phyloP scores from a whole-genome alignment of 73 alveolate species.

The Paramecium sexaurelia region DNA sequence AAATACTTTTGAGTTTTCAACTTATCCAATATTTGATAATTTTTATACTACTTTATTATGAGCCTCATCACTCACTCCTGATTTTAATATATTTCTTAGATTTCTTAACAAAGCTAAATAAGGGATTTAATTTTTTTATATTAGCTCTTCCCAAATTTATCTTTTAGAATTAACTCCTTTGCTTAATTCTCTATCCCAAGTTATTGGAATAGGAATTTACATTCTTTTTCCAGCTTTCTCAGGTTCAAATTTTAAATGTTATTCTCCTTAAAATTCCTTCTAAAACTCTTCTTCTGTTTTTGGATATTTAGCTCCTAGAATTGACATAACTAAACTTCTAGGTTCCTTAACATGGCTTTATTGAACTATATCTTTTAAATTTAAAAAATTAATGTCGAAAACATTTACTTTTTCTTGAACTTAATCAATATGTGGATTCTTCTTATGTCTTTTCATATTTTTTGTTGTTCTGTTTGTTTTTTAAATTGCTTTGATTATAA shows the following conservation, averaged over 20 bases:
- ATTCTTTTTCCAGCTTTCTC: constrained; percentile 69
- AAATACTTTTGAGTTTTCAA: constrained; percentile 15
- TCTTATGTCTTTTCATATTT: background rate
- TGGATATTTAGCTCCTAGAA: constrained; percentile 71
- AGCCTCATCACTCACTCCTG: constrained; percentile 4
- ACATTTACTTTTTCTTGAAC: background rate
- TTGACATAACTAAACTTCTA: constrained; percentile 12
- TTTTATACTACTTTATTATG: background rate
- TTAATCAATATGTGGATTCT: background rate
- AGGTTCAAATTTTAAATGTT: constrained; percentile 41
- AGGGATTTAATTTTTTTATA: constrained; percentile 59
- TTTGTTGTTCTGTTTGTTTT: background rate
- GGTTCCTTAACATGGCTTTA: constrained; percentile 71
- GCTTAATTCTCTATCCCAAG: constrained; percentile 72
- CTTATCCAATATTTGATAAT: background rate
- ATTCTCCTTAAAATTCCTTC: background rate
- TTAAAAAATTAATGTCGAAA: constrained; percentile 12
- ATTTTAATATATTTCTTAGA: constrained; percentile 63
- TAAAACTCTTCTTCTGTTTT: constrained; percentile 66
- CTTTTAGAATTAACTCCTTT: constrained; percentile 33
- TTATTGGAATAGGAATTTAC: constrained; percentile 65
- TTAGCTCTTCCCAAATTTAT: constrained; percentile 67
- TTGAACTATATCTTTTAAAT: constrained; percentile 59
- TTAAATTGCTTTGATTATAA: background rate
- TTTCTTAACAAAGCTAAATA: constrained; percentile 73